A percentile compares a stretch with the other conserved stretches of the same genome.
phyloP scores from a whole-genome alignment of 2,329 filamentous ascomycete genomes.

The Chaetomiaceae sp. region DNA sequence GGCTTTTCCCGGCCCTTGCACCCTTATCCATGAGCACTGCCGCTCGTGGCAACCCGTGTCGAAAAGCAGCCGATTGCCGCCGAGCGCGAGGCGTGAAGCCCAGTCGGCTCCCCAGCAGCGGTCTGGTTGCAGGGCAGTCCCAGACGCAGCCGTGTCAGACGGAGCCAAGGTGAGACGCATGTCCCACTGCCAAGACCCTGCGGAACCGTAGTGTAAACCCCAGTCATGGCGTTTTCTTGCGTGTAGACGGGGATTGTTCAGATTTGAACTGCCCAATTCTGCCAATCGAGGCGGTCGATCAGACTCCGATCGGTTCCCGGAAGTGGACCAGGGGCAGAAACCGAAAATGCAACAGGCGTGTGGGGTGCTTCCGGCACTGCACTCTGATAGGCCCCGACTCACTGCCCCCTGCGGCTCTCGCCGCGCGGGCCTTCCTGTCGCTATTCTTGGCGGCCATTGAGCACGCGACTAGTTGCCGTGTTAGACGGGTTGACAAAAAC shows the following conservation, averaged over 20 bases:
- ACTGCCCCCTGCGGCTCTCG: not conserved
- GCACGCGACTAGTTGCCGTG: slow-evolving; percentile 1
- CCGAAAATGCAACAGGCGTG: slow-evolving; percentile 6
- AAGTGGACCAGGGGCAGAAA: slow-evolving; percentile 10
- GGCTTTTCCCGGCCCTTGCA: not conserved
- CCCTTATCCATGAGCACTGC: not conserved
- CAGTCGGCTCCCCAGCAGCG: not conserved
- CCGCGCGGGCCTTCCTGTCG: not conserved
- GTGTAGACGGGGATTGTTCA: not conserved
- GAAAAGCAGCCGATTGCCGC: not conserved
- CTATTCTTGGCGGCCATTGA: not conserved
- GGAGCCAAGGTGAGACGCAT: slow-evolving; percentile 7
- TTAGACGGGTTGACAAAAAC: too few species aligned
- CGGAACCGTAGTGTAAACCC: not conserved
- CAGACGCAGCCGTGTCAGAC: slow-evolving; percentile 14
- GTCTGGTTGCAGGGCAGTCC: not conserved
- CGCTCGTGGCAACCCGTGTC: not conserved
- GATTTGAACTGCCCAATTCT: not conserved
- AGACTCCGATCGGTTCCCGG: not conserved
- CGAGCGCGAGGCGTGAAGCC: not conserved
- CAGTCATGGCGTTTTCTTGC: not conserved
- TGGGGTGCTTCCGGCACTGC: not conserved
- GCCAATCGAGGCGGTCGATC: slow-evolving; percentile 1
- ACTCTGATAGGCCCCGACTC: not conserved
- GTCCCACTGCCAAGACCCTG: slow-evolving; percentile 1